Conservation (phyloP, 768 basidiomycete genomes). For the Ramaria rubella region DNA sequence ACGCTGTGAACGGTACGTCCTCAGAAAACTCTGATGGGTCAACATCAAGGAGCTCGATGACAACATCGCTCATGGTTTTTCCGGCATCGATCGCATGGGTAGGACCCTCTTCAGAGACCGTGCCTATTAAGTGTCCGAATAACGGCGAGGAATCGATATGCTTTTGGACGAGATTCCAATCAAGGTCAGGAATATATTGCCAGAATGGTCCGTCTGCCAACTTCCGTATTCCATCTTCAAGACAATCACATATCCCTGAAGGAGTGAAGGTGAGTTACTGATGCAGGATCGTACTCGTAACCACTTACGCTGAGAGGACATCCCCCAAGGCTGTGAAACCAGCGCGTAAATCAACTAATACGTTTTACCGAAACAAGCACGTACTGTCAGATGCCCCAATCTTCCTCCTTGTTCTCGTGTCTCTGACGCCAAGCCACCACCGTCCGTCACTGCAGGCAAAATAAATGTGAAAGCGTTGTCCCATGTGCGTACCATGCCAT, state of each 20-base stretch:
- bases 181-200: conserved; percentile 29
- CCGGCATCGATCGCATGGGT: neutral
- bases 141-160: conserved; percentile 18
- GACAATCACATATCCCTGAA: conserved; percentile 25
- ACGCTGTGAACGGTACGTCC: conserved; percentile 11
- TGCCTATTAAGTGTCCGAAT: conserved; percentile 19
- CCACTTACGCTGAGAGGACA: conserved; percentile 14
- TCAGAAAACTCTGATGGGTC: conserved; percentile 7
- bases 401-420: conserved; percentile 2
- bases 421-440: conserved; percentile 12
- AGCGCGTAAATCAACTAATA: neutral
- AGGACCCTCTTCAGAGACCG: neutral
- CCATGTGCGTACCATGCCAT: conserved; percentile 19
- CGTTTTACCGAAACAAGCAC: neutral
- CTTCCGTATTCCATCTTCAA: conserved; percentile 28
- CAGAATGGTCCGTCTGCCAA: conserved; percentile 20
- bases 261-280: neutral
- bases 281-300: neutral
- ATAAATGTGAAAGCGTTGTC: conserved; percentile 30
- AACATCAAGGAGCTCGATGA: conserved; percentile 9
- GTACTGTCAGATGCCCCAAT: conserved; percentile 7
- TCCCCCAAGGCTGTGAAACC: conserved; percentile 13
- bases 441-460: conserved; percentile 27
- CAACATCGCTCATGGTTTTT: neutral
- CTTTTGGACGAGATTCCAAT: conserved; percentile 23